Evolutionary conservation across 1,284 basidiomycete species (phyloP).

Genomic region (Sporisorium sorghi): DNA sequence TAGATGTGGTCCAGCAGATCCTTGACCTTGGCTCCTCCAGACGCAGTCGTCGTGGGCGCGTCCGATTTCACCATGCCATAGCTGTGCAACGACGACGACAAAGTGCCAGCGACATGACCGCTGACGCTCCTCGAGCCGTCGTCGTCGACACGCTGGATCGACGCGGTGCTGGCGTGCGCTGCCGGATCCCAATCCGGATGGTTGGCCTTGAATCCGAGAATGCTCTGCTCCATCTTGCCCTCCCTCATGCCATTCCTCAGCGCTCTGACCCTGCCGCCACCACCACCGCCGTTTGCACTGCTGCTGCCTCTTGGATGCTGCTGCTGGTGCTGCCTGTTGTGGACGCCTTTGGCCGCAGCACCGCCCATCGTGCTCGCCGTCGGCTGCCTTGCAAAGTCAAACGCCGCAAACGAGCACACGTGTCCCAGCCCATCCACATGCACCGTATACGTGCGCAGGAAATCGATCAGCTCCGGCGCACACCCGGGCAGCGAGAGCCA

Average conservation of each 20-base stretch:
- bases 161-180: slow-evolving; percentile 72
- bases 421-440: slow-evolving; percentile 96
- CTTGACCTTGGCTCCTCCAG: slow-evolving; percentile 41
- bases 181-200: slow-evolving; percentile 92
- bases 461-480: slow-evolving; percentile 74
- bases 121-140: not conserved
- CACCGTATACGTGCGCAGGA: slow-evolving; percentile 78
- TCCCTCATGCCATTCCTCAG: slow-evolving; percentile 24
- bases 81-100: not conserved
- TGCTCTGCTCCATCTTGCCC: slow-evolving; percentile 88
- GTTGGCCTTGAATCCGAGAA: slow-evolving; percentile 89
- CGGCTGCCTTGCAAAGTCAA: slow-evolving; percentile 84
- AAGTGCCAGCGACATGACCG: not conserved
- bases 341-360: slow-evolving; percentile 26
- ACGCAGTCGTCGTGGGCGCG: slow-evolving; percentile 3
- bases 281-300: no score
- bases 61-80: slow-evolving; percentile 17
- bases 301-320: not conserved
- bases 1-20: slow-evolving; percentile 52
- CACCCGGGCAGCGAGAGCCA: slow-evolving; percentile 90
- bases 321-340: slow-evolving; percentile 5
- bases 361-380: slow-evolving; percentile 72
- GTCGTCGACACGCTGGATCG: slow-evolving; percentile 7
- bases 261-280: slow-evolving; percentile 77
- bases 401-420: slow-evolving; percentile 97